A percentile compares a stretch with the other conserved stretches of the same genome.
phyloP scores from a whole-genome alignment of 1,284 basidiomycete genomes.

The Boletellus deceptivus region DNA sequence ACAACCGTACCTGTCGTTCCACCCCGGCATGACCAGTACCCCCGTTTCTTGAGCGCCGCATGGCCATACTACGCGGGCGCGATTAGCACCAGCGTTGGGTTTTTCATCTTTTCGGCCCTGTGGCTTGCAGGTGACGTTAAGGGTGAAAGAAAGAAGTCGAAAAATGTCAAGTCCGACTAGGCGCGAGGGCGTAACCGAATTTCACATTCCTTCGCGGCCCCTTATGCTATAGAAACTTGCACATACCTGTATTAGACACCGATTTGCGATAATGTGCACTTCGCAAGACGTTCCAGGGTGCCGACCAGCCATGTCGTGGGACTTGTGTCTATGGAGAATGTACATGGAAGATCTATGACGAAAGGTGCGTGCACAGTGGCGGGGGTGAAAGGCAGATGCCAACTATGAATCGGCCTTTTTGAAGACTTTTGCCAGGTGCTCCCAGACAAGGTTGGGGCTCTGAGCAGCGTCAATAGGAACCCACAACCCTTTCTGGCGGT shows the following conservation, averaged over 20 bases:
- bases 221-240: constrained; percentile 14
- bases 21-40: constrained; percentile 92
- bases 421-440: constrained; percentile 70
- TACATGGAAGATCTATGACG: constrained; percentile 29
- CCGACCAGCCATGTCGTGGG: background rate
- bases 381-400: background rate
- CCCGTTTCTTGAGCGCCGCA: constrained; percentile 89
- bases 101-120: constrained; percentile 78
- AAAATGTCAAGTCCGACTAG: constrained; percentile 46
- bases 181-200: background rate
- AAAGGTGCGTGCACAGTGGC: constrained; percentile 2
- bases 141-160: constrained; percentile 43
- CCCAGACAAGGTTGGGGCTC: constrained; percentile 89
- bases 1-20: constrained; percentile 88
- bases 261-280: constrained; percentile 6
- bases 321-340: constrained; percentile 23
- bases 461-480: constrained; percentile 91
- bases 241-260: constrained; percentile 24
- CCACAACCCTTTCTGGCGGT: constrained; percentile 90
- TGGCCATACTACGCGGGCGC: constrained; percentile 95
- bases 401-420: constrained; percentile 21
- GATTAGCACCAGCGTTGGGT: constrained; percentile 80
- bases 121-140: constrained; percentile 80
- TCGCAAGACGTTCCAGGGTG: background rate
- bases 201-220: too few species aligned